Conservation (phyloP, 2,329 filamentous ascomycete genomes). For the Penicillium aurantiogriseum region DNA sequence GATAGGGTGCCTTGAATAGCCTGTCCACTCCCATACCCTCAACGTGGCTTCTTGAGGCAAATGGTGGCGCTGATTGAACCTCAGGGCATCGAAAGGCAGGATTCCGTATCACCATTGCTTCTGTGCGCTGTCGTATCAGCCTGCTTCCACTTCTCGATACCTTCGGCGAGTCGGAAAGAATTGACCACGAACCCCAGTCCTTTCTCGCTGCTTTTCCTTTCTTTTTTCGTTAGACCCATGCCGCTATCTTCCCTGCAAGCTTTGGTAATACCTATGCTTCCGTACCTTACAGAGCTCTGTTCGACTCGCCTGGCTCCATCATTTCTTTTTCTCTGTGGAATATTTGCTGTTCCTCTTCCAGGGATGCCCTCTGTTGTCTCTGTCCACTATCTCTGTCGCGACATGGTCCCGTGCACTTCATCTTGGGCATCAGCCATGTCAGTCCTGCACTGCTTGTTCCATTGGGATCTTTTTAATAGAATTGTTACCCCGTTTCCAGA, state of each 20-base stretch:
- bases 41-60: constrained; percentile 28
- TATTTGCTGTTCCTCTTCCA: constrained; percentile 26
- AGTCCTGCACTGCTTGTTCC: constrained; percentile 20
- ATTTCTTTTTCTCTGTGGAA: constrained; percentile 28
- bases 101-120: constrained; percentile 25
- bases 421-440: constrained; percentile 24
- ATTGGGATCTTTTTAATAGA: constrained; percentile 24
- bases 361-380: constrained; percentile 27
- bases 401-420: constrained; percentile 31
- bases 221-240: constrained; percentile 19
- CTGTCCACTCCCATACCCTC: constrained; percentile 3
- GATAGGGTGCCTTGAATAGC: constrained; percentile 25
- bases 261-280: constrained; percentile 19
- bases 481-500: constrained; percentile 22
- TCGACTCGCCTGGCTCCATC: constrained; percentile 17
- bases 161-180: constrained; percentile 24
- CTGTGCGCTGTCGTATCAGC: constrained; percentile 27
- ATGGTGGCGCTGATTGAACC: constrained; percentile 15
- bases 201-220: constrained; percentile 22
- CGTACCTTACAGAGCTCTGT: constrained; percentile 28
- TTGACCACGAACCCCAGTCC: constrained; percentile 26
- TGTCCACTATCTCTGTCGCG: constrained; percentile 23
- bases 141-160: constrained; percentile 17
- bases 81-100: constrained; percentile 17
- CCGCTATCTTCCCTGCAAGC: constrained; percentile 18